These are phyloP conservation scores for Colletotrichum euphorbiae DNA, from an alignment of 2,329 filamentous ascomycete species.

Conservation along the genomic window DNA sequence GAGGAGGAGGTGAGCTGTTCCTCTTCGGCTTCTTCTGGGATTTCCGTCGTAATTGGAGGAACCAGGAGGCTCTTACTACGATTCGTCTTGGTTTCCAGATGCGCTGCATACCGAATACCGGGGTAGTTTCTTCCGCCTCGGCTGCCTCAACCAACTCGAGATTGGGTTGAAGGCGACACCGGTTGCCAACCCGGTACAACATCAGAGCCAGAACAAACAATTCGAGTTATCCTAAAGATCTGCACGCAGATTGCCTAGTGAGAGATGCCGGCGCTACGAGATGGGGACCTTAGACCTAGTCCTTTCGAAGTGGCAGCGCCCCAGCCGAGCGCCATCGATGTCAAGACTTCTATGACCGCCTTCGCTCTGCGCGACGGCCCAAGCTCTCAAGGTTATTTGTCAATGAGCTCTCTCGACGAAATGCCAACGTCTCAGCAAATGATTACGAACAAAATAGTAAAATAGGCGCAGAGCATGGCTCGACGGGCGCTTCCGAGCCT, in stretches of 20 bases:
- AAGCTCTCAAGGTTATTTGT: slow-evolving; percentile 10
- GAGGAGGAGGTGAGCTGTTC: not conserved
- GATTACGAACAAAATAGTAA: not conserved
- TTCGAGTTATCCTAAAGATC: not conserved
- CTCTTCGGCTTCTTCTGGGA: not conserved
- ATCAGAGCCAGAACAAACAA: not conserved
- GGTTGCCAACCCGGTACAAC: too few relatives aligned
- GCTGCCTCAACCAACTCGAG: too few relatives aligned
- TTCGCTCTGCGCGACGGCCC: too few relatives aligned
- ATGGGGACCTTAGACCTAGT: not conserved
- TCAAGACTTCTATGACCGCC: not conserved
- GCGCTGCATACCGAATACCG: not conserved
- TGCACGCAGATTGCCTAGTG: not conserved
- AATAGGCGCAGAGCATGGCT: not conserved
- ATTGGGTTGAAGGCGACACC: too few relatives aligned
- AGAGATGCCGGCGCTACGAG: not conserved
- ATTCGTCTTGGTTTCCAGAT: not conserved
- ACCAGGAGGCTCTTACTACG: not conserved
- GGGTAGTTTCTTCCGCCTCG: slow-evolving; percentile 1
- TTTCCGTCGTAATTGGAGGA: not conserved
- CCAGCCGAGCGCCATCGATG: slow-evolving; percentile 8
- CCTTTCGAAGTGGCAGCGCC: slow-evolving; percentile 9
- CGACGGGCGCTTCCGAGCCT: not conserved
- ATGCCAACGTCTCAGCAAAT: not conserved
- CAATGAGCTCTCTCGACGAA: not conserved